Conservation (phyloP, 169 alveolate species). For the Plasmodium blacklocki region DNA sequence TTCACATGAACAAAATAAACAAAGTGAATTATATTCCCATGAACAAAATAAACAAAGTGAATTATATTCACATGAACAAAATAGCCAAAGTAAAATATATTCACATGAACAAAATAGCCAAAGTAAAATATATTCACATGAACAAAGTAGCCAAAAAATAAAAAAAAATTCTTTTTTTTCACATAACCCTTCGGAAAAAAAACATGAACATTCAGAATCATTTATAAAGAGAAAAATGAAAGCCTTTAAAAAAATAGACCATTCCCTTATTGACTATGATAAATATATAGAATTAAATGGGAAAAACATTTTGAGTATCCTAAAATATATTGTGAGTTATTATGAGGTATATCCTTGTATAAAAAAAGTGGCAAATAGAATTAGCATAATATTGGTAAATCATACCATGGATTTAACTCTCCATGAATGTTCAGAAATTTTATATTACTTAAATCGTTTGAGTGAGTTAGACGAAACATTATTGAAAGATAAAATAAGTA, state of each 20-base stretch:
- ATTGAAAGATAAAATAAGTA: constrained; percentile 26
- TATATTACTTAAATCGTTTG: constrained; percentile 8
- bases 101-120: too few species aligned
- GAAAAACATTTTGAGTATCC: constrained; percentile 33
- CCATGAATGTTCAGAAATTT: constrained; percentile 52
- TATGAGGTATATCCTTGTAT: constrained; percentile 1
- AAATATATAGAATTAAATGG: constrained; percentile 37
- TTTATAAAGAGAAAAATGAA: constrained; percentile 11
- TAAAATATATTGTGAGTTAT: constrained; percentile 29
- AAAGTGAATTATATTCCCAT: too few species aligned
- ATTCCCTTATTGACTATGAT: neutral
- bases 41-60: too few species aligned
- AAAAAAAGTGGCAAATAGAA: constrained; percentile 9
- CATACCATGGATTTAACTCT: constrained; percentile 16
- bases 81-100: too few species aligned
- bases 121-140: too few species aligned
- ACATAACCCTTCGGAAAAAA: constrained; percentile 5
- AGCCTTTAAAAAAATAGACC: neutral
- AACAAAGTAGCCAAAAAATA: too few species aligned
- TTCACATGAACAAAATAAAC: too few species aligned
- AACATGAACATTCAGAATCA: constrained; percentile 32
- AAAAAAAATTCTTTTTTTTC: too few species aligned
- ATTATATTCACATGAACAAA: too few species aligned
- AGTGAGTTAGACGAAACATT: constrained; percentile 1
- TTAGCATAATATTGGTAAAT: constrained; percentile 12